Base-by-base conservation (phyloP, 768 basidiomycete genomes). In the Lanmaoa pseudosensibilis region DNA sequence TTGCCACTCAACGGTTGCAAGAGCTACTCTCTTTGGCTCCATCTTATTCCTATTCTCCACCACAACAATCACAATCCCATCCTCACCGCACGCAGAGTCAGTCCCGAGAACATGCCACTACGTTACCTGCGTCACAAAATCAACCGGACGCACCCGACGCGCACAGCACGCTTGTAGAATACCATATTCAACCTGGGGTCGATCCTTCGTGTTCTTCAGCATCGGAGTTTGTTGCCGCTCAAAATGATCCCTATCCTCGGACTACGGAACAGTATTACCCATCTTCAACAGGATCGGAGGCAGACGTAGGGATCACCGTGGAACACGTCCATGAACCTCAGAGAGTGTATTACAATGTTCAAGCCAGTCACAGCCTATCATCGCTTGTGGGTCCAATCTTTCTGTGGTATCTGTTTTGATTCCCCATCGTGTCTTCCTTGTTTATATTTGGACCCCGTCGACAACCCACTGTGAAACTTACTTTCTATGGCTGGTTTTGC, bases 1-100 rank as follows among this genome's bases (percentile, higher is more conserved):
- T 69, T 8, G 43, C 60, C 10, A 66, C 49, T 18, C 66, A 61
- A 47, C 68, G 68, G 0, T 32, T 70, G 4, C 68, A 68, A 34
- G 59, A 69, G n/a, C 27, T 69, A 21, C 66, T 69, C 19, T 61
- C 66, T 2, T 33, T 60, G 6, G 5, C 25, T 4, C 16, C 56
- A 2, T 36, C 65, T 8, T 47, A 64, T 39, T 0, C 56, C 4
- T 30, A 49, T 32, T 16, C 46, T 43, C 19, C 33, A 27, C 25
- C 37, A 30, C 57, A 43, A 30, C 46, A 45, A 4, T 23, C 46
- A 2, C 39, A 47, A 8, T 23, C 27, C 0, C 52, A 58, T 21
- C 27, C 55, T 21, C 39, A 41, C 12, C 34, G 1, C 16, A 37
- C 45, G 4, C 54, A 56, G n/a, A 46, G 9, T 40, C 58, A 52